A percentile compares a stretch with the other conserved stretches of the same genome.
Evolutionary conservation across 2,329 filamentous ascomycete species (phyloP).

Genomic region (Fusarium agapanthi): DNA sequence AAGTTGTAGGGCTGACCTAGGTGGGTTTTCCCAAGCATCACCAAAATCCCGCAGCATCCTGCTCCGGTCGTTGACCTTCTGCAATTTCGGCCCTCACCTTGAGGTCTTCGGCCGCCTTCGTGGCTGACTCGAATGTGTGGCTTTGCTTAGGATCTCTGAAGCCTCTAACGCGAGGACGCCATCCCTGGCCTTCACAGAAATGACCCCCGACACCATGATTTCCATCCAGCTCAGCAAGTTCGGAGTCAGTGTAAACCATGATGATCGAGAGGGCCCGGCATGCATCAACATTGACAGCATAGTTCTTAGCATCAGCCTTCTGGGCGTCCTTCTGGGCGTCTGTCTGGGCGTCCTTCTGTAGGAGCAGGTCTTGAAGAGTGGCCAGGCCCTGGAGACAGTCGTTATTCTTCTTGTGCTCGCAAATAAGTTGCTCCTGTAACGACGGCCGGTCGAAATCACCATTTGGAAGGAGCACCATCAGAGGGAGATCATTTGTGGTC

Average conservation of each 20-base stretch:
- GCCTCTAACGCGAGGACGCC: neutral
- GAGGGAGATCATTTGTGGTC: slow-evolving; percentile 8
- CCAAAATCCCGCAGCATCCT: neutral
- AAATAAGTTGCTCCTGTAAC: slow-evolving; percentile 17
- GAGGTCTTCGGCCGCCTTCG: neutral
- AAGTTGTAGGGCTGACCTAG: neutral
- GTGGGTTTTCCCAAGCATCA: neutral
- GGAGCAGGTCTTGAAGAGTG: slow-evolving; percentile 17
- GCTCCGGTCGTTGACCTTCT: neutral
- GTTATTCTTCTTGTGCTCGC: slow-evolving; percentile 40
- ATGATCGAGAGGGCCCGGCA: neutral
- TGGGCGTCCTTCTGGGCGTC: neutral
- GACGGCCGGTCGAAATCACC: slow-evolving; percentile 19
- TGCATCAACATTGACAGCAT: slow-evolving; percentile 35
- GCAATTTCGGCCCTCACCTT: neutral
- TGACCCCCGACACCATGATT: neutral
- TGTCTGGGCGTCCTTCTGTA: neutral
- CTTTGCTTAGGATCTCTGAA: neutral
- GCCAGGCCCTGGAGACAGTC: slow-evolving; percentile 47
- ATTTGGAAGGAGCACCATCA: slow-evolving; percentile 1
- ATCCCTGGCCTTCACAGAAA: neutral
- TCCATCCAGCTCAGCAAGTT: neutral
- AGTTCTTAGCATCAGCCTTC: neutral
- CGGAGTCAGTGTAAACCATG: neutral
- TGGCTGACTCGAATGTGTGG: slow-evolving; percentile 6